A percentile compares a stretch with the other conserved stretches of the same genome.
Conservation (phyloP, 768 basidiomycete species). For the Lactarius vividus region DNA sequence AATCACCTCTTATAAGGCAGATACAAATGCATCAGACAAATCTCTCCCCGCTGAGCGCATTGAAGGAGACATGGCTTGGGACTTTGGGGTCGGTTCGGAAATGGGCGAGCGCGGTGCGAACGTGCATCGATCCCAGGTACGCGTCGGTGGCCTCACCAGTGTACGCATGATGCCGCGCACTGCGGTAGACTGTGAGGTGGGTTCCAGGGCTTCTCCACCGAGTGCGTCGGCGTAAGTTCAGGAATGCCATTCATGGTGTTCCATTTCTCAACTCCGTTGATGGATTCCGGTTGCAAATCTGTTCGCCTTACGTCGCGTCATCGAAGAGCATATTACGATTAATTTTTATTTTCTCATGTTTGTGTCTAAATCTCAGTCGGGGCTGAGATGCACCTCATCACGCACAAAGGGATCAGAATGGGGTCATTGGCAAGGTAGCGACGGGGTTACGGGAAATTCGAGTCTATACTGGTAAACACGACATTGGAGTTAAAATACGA, state of each 20-base stretch:
- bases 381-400: not conserved
- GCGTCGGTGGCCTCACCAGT: conserved; percentile 22
- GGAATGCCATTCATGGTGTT: not conserved
- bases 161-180: conserved; percentile 24
- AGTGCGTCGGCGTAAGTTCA: not conserved
- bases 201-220: not conserved
- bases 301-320: not conserved
- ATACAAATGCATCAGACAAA: not conserved
- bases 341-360: not conserved
- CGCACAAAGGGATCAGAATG: not conserved
- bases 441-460: not conserved
- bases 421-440: not conserved
- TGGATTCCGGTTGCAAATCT: not conserved
- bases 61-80: conserved; percentile 25
- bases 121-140: conserved; percentile 9
- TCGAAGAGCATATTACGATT: not conserved
- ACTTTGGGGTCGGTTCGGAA: conserved; percentile 16
- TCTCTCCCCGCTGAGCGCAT: conserved; percentile 14
- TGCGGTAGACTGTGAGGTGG: conserved; percentile 5
- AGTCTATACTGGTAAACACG: not conserved
- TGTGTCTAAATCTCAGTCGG: not conserved
- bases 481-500: not conserved
- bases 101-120: not conserved
- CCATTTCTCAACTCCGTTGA: not conserved
- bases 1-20: not conserved